These are phyloP conservation scores for Conringia planisiliqua DNA, from an alignment of 345 rosid species.

Conservation along the genomic window DNA sequence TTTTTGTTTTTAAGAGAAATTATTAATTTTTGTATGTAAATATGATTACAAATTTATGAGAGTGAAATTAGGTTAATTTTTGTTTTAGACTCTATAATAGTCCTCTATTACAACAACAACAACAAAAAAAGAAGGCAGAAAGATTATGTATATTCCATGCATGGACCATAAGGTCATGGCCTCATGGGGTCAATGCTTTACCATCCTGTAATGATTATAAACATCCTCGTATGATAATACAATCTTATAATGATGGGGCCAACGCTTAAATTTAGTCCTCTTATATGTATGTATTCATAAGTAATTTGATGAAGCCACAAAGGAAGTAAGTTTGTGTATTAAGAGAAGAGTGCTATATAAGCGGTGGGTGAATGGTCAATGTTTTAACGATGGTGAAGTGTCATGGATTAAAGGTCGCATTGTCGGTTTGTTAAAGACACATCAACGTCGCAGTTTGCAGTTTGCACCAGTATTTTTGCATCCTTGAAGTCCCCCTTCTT, in stretches of 20 bases:
- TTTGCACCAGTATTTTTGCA: not conserved
- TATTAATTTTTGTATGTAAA: no score
- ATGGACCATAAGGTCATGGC: constrained; percentile 19
- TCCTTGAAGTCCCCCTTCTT: not conserved
- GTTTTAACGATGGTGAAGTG: constrained; percentile 22
- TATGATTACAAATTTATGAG: no score
- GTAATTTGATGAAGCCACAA: no score
- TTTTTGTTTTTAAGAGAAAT: no score
- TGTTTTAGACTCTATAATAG: constrained; percentile 31
- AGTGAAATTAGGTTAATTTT: no score
- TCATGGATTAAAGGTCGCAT: constrained; percentile 17
- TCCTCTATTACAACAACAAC: constrained; percentile 9
- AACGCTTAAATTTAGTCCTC: not conserved
- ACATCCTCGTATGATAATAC: constrained; percentile 5
- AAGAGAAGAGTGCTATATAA: not conserved
- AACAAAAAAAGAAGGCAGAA: constrained; percentile 5
- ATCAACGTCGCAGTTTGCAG: constrained; percentile 14
- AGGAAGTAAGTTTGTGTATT: not conserved
- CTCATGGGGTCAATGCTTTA: constrained; percentile 19
- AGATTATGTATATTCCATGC: constrained; percentile 19
- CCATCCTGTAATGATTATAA: constrained; percentile 15
- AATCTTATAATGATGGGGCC: not conserved
- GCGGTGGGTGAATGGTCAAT: constrained; percentile 25
- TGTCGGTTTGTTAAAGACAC: constrained; percentile 28
- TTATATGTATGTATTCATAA: not conserved